Evolutionary conservation across 2,329 filamentous ascomycete species (phyloP).

Genomic region (Huntiella omanensis): DNA sequence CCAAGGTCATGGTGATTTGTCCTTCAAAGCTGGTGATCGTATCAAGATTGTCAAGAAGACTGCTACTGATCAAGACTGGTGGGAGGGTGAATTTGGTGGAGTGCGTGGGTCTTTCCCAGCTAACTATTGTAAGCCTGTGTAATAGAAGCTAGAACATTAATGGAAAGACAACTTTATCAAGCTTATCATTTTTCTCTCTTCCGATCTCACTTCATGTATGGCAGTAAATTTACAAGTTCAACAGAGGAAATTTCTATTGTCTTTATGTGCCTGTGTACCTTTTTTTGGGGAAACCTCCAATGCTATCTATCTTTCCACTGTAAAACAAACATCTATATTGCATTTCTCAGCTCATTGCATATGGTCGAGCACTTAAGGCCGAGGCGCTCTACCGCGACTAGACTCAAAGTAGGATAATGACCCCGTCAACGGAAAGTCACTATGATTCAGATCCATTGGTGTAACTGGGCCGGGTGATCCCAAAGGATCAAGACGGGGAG

Average conservation of each 20-base stretch:
- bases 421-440: constrained; percentile 15
- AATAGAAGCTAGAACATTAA: neutral
- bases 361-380: neutral
- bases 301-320: neutral
- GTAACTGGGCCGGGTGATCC: constrained; percentile 43
- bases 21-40: constrained; percentile 57
- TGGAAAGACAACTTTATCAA: too few relatives aligned
- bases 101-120: constrained; percentile 57
- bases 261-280: neutral
- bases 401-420: constrained; percentile 11
- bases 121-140: constrained; percentile 48
- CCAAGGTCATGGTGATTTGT: constrained; percentile 49
- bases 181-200: too few relatives aligned
- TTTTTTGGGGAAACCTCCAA: neutral
- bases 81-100: constrained; percentile 60
- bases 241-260: neutral
- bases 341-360: neutral
- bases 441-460: constrained; percentile 34
- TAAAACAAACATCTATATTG: constrained; percentile 1
- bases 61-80: constrained; percentile 68
- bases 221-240: too few relatives aligned
- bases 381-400: constrained; percentile 5
- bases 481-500: constrained; percentile 31
- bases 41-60: constrained; percentile 67
- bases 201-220: too few relatives aligned